These are phyloP conservation scores for Phylloporus scabripes DNA, from an alignment of 768 basidiomycete genomes.

Conservation along the genomic window DNA sequence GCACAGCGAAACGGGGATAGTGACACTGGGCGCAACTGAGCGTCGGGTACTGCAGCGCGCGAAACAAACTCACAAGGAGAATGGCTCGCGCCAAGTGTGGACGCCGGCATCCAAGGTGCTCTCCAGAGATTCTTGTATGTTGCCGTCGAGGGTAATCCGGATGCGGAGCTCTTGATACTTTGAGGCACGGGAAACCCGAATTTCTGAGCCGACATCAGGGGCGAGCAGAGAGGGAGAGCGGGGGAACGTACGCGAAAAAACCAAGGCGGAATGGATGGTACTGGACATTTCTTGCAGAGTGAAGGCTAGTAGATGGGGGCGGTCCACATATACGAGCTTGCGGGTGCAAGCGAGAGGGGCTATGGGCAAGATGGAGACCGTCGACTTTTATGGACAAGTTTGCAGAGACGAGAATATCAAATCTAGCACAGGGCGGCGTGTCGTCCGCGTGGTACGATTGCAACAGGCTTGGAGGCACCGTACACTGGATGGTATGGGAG, in stretches of 20 bases:
- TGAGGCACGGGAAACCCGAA: constrained; percentile 18
- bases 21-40: constrained; percentile 16
- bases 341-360: constrained; percentile 27
- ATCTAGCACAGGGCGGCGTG: constrained; percentile 31
- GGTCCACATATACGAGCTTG: constrained; percentile 22
- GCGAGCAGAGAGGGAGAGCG: not conserved
- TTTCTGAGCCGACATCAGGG: constrained; percentile 13
- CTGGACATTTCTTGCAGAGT: constrained; percentile 14
- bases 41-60: not conserved
- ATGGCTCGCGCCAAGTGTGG: constrained; percentile 28
- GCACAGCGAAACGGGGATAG: constrained; percentile 20
- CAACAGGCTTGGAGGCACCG: constrained; percentile 15
- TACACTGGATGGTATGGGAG: constrained; percentile 18
- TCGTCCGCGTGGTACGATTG: constrained; percentile 24
- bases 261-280: constrained; percentile 14
- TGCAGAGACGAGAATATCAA: constrained; percentile 25
- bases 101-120: constrained; percentile 22
- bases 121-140: constrained; percentile 27
- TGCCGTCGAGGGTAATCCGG: constrained; percentile 24
- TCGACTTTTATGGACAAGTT: constrained; percentile 21
- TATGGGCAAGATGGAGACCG: constrained; percentile 27
- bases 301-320: constrained; percentile 7
- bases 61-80: constrained; percentile 21
- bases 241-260: constrained; percentile 23
- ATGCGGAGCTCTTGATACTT: constrained; percentile 24